Base-by-base conservation (phyloP, 805 yeast genomes). In the Diddensiella transvaalensis region DNA sequence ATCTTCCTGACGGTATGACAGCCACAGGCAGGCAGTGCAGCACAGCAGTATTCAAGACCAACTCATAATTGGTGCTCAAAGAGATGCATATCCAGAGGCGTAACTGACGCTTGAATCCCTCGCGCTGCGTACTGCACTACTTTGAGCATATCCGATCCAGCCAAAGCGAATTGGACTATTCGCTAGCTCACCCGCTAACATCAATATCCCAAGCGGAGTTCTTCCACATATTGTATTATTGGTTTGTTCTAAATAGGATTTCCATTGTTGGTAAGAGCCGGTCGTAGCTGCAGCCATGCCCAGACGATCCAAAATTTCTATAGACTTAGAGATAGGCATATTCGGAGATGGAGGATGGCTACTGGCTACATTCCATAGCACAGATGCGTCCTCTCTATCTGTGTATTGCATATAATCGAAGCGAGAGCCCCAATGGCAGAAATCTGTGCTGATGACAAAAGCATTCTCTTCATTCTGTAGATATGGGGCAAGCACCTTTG, bases 171-270 rank as follows among this genome's bases (percentile, higher is more conserved):
- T 67, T 49, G 42, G 55, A 54, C 35, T 35, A 26, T 49, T 57
- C 24, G 52, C 58, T 11, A 62, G 48, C 50, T 83, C 84, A 51
- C 83, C 62, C 2, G 82, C 64, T 18, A 72, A 68, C 44, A 91
- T 62, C 17, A 91, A 62, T 5, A 88, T 70, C 1, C 79, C 77
- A 30, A 93, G 72, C 0, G 98, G 96, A 51, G 79, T 82, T 50
- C 89, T 85, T 0, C 99, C 99, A 66, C 99, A 93, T 15, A 93
- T 85, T 0, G 99, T 93, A 67, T 91, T 90, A 0, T 84, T 87
- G 0, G 98, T 87, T 1, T 54, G 56, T 3, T 68, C 66, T 3
- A 93, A 77, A 61, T 93, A 93, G 22, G 73, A 63, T 45, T 72
- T 74, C 87, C 96, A 93, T 4, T 67, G 66, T 1, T 61, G 58